Percentiles rank a stretch among this genome's conserved stretches.
phyloP scores from a whole-genome alignment of 1,139 yeast species.

The Blastobotrys serpentis region DNA sequence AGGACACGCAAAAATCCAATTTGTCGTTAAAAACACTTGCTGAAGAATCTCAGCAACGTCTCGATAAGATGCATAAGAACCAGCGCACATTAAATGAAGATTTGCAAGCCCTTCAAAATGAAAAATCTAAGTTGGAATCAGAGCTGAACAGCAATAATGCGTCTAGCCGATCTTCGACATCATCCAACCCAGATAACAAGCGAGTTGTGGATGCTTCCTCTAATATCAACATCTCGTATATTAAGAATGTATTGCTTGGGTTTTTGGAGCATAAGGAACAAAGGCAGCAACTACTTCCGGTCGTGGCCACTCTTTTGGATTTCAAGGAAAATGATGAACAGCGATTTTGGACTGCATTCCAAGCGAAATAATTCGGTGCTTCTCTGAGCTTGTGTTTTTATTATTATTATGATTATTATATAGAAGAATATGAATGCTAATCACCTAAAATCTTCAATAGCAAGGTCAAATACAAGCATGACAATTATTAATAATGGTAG shows the following conservation, averaged over 20 bases:
- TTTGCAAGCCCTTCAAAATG: constrained; percentile 30
- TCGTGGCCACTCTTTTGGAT: constrained; percentile 69
- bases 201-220: constrained; percentile 3
- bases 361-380: constrained; percentile 21
- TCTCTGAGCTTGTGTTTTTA: too few species aligned
- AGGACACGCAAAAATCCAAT: constrained; percentile 35
- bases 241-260: constrained; percentile 84
- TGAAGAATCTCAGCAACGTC: constrained; percentile 37
- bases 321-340: constrained; percentile 69
- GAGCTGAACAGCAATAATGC: constrained; percentile 14
- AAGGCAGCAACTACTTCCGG: constrained; percentile 79
- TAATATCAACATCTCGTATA: constrained; percentile 60
- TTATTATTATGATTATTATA: background rate
- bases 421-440: constrained; percentile 2
- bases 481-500: background rate
- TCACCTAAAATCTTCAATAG: background rate
- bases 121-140: constrained; percentile 27
- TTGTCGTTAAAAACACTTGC: constrained; percentile 36
- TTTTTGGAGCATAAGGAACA: constrained; percentile 92
- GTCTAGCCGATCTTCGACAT: constrained; percentile 10
- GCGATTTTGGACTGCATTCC: constrained; percentile 60
- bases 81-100: constrained; percentile 70
- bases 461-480: background rate
- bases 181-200: constrained; percentile 4
- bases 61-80: constrained; percentile 50